phyloP scores from a whole-genome alignment of 306 rosid species.

The Inga leiocalycina region DNA sequence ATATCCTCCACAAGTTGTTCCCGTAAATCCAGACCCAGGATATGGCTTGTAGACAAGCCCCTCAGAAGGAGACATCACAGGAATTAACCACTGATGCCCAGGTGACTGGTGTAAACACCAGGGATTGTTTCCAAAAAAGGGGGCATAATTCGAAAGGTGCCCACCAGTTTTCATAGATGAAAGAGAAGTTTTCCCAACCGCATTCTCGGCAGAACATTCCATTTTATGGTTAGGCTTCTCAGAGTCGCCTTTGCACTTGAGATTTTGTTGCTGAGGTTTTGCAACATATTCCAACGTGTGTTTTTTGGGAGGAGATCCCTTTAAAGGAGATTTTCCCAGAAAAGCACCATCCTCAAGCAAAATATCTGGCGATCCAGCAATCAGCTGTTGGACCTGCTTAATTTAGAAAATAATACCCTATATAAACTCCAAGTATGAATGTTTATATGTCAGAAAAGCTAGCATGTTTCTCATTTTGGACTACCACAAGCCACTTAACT shows the following conservation, averaged over 20 bases:
- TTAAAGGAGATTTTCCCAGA: constrained; percentile 46
- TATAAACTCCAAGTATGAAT: constrained; percentile 20
- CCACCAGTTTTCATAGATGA: constrained; percentile 44
- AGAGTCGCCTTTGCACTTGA: constrained; percentile 39
- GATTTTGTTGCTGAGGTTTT: constrained; percentile 31
- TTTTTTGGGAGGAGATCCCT: constrained; percentile 45
- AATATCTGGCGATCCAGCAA: constrained; percentile 74
- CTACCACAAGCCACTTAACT: constrained; percentile 7
- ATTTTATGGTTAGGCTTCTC: constrained; percentile 53
- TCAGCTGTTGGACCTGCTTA: constrained; percentile 72
- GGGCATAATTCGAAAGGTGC: constrained; percentile 49
- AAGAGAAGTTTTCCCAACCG: constrained; percentile 55
- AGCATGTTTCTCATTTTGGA: constrained; percentile 21
- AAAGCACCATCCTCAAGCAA: constrained; percentile 65
- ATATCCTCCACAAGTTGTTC: constrained; percentile 34
- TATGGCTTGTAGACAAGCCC: constrained; percentile 89
- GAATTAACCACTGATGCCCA: constrained; percentile 74
- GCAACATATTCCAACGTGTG: constrained; percentile 38
- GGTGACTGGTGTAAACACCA: constrained; percentile 64
- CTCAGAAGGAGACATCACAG: constrained; percentile 83
- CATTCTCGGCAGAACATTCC: constrained; percentile 76
- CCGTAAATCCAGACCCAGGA: constrained; percentile 50
- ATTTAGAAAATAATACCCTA: constrained; percentile 17
- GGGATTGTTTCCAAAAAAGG: constrained; percentile 43
- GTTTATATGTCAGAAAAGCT: constrained; percentile 4